Conservation (phyloP, 2,329 filamentous ascomycete genomes). For the Colletotrichum filicis region DNA sequence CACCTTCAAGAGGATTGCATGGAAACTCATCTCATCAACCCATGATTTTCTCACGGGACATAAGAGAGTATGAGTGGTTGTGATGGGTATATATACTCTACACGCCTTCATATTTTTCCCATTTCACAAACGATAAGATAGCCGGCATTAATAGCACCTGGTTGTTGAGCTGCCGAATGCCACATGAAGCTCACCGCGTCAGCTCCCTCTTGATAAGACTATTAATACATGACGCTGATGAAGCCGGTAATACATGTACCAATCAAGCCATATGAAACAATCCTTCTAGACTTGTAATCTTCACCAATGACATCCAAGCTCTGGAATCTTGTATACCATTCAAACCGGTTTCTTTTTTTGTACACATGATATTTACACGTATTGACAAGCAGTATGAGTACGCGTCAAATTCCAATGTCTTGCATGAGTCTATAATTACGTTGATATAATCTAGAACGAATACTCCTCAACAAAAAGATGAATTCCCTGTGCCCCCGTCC, state of each 20-base stretch:
- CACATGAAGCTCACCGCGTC: neutral
- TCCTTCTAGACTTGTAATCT: neutral
- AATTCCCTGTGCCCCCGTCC: constrained; percentile 72
- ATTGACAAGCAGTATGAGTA: neutral
- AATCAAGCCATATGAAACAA: neutral
- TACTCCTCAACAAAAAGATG: constrained; percentile 71
- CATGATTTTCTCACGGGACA: too few relatives aligned
- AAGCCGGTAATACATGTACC: neutral
- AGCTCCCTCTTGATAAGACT: neutral
- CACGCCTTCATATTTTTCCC: too few relatives aligned
- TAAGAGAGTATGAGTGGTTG: too few relatives aligned
- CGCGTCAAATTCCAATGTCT: neutral
- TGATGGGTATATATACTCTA: too few relatives aligned
- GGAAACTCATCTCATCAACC: too few relatives aligned
- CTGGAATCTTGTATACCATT: too few relatives aligned
- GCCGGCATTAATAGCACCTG: too few relatives aligned
- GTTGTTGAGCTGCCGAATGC: neutral
- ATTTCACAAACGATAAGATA: neutral
- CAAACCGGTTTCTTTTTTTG: too few relatives aligned
- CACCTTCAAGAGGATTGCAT: neutral
- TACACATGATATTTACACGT: too few relatives aligned
- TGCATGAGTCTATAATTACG: neutral
- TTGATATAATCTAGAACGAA: constrained; percentile 51
- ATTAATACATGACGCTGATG: neutral
- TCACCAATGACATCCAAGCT: neutral